Conservation (phyloP, 192 early-diverging fungal genomes). For the Umbelopsis sp. region DNA sequence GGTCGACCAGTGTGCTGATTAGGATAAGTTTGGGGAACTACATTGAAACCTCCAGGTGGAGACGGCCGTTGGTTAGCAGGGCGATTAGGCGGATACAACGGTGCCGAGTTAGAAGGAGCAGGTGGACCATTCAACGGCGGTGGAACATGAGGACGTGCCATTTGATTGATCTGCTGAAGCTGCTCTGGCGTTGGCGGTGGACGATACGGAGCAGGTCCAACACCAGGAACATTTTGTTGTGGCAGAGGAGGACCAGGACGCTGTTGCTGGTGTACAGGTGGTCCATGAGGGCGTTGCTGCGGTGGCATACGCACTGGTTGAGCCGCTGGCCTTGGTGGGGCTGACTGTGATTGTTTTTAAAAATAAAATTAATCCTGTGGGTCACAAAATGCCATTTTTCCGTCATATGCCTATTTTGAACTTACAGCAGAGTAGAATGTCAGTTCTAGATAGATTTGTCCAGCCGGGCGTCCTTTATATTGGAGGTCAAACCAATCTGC, state of each 20-base stretch:
- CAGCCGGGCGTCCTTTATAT: slow-evolving; percentile 42
- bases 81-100: slow-evolving; percentile 15
- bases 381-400: neutral
- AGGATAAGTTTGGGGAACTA: neutral
- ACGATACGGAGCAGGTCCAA: slow-evolving; percentile 24
- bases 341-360: slow-evolving; percentile 14
- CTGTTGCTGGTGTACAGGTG: slow-evolving; percentile 28
- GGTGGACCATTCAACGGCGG: slow-evolving; percentile 4
- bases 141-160: slow-evolving; percentile 29
- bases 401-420: neutral
- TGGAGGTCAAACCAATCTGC: slow-evolving; percentile 53
- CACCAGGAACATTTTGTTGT: neutral
- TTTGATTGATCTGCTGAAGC: slow-evolving; percentile 10
- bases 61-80: slow-evolving; percentile 22
- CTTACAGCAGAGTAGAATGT: slow-evolving; percentile 58
- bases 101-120: slow-evolving; percentile 1
- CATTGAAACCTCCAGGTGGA: neutral
- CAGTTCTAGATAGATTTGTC: slow-evolving; percentile 56
- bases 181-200: slow-evolving; percentile 18
- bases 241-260: slow-evolving; percentile 18
- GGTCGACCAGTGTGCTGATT: neutral
- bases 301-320: slow-evolving; percentile 28
- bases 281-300: neutral
- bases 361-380: neutral
- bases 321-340: slow-evolving; percentile 25